These are phyloP conservation scores for Aspergillus sp. DNA, from an alignment of 2,329 filamentous ascomycete species.

Conservation along the genomic window DNA sequence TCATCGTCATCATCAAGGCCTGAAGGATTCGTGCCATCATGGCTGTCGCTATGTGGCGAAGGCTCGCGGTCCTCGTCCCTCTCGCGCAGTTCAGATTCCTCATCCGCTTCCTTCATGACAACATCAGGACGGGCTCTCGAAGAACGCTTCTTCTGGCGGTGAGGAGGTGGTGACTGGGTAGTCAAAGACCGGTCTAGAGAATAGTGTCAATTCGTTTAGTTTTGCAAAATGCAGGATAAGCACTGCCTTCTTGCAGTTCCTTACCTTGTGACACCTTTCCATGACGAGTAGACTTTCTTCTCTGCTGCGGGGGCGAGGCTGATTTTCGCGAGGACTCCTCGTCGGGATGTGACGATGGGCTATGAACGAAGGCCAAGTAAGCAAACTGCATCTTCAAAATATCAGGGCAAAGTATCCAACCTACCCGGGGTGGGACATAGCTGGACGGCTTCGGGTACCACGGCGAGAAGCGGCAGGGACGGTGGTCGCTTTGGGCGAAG, in stretches of 20 bases:
- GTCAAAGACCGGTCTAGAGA: slow-evolving; percentile 39
- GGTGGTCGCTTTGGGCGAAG: slow-evolving; percentile 45
- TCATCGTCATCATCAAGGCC: slow-evolving; percentile 61
- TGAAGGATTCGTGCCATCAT: slow-evolving; percentile 61
- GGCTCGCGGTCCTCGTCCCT: slow-evolving; percentile 59
- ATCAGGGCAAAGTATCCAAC: slow-evolving; percentile 18
- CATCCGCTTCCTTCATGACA: slow-evolving; percentile 72
- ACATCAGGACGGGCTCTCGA: slow-evolving; percentile 66
- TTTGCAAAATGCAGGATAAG: not conserved
- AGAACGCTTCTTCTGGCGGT: slow-evolving; percentile 59
- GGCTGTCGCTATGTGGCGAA: slow-evolving; percentile 66
- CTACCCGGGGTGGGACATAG: slow-evolving; percentile 50
- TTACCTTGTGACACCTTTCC: slow-evolving; percentile 67
- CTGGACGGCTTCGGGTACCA: slow-evolving; percentile 38
- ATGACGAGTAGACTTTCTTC: slow-evolving; percentile 72
- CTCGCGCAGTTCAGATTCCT: slow-evolving; percentile 48
- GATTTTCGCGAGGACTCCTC: slow-evolving; percentile 63
- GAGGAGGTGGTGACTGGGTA: slow-evolving; percentile 41
- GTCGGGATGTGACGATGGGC: slow-evolving; percentile 67
- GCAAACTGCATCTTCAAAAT: slow-evolving; percentile 18
- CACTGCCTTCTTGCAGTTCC: slow-evolving; percentile 1
- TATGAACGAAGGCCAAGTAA: slow-evolving; percentile 38
- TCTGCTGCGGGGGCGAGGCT: slow-evolving; percentile 65
- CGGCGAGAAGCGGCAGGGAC: slow-evolving; percentile 50
- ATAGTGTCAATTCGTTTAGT: slow-evolving; percentile 12